These are phyloP conservation scores for Stylosanthes scabra DNA, from an alignment of 331 rosid species.

Conservation along the genomic window DNA sequence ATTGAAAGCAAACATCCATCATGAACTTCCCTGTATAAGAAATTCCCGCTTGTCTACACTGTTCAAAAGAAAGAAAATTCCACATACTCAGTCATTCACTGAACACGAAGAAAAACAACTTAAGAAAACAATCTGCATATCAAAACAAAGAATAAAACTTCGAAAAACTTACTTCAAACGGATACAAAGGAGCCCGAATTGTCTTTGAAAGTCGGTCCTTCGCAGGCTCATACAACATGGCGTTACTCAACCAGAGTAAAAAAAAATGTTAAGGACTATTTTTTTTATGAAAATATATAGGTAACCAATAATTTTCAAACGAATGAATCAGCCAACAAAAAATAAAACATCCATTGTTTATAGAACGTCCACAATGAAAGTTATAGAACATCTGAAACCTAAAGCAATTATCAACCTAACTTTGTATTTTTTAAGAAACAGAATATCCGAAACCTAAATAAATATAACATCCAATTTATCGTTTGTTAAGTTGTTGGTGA, in stretches of 20 bases:
- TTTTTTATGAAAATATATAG: too few relatives aligned
- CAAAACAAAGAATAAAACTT: constrained; percentile 13
- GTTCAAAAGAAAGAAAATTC: constrained; percentile 32
- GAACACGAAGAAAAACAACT: background rate
- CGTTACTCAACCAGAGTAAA: constrained; percentile 70
- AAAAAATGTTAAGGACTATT: constrained; percentile 66
- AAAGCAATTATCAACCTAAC: too few relatives aligned
- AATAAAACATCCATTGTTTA: too few relatives aligned
- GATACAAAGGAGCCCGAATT: constrained; percentile 42
- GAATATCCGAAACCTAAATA: too few relatives aligned
- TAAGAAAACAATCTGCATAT: background rate
- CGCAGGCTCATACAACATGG: constrained; percentile 55
- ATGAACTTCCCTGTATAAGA: constrained; percentile 74
- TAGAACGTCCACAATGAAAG: too few relatives aligned
- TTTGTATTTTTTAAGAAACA: too few relatives aligned
- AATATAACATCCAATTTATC: too few relatives aligned
- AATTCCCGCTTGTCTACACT: constrained; percentile 89
- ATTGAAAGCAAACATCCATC: constrained; percentile 70
- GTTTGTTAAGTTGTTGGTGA: too few relatives aligned
- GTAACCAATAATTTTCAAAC: too few relatives aligned
- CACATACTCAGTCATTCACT: constrained; percentile 27
- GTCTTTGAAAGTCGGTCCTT: constrained; percentile 47
- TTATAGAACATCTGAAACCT: too few relatives aligned
- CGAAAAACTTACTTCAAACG: constrained; percentile 68
- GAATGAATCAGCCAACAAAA: too few relatives aligned